Base-by-base conservation (phyloP, 345 rosid species). In the Heritiera littoralis region DNA sequence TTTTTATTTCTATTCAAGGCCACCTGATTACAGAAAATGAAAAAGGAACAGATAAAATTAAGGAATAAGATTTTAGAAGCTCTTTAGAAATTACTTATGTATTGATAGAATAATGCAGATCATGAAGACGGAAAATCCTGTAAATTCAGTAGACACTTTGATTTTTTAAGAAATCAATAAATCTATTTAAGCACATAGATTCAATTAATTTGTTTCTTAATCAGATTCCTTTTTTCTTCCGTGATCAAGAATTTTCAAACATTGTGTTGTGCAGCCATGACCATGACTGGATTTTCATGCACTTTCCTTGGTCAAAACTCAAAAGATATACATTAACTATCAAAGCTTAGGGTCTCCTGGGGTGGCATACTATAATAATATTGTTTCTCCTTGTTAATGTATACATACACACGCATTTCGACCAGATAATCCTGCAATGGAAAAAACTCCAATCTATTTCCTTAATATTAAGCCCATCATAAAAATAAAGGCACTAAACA, bases 381-480 rank as follows among this genome's bases (percentile, higher is more conserved):
- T 23, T 23, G 28, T 23, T 23, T 23, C 28, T 48, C 12, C 52
- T 52, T 15, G 4, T 54, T 28, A 30, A 28, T 49, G 59, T 40
- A 40, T 40, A 40, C 5, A 40, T 71, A 64, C 6, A 49, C 28
- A 23, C 28, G 0, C 43, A 32, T 49, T 28, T 71, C 55, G 40
- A 32, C 61, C 48, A 17, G 15, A 38, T 52, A 15, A 72, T 38
- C 9, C 60, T 14, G 18, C 38, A 23, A 69, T 48, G 46, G 30
- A 45, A 20, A 8, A 68, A 68, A 28, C 73, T 5, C 35, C 28
- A 49, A 30, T 52, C 75, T 51, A 9, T 40, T 56, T 74, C 28
- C 56, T 74, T 74, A 74, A 74, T 8, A 56, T n/a, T 56, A 56
- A 74, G 51, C 77, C 66, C 51, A 73, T 56, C 28, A 7, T 5